Conservation (phyloP, 2,329 filamentous ascomycete genomes). For the Tolypocladium tropicale region DNA sequence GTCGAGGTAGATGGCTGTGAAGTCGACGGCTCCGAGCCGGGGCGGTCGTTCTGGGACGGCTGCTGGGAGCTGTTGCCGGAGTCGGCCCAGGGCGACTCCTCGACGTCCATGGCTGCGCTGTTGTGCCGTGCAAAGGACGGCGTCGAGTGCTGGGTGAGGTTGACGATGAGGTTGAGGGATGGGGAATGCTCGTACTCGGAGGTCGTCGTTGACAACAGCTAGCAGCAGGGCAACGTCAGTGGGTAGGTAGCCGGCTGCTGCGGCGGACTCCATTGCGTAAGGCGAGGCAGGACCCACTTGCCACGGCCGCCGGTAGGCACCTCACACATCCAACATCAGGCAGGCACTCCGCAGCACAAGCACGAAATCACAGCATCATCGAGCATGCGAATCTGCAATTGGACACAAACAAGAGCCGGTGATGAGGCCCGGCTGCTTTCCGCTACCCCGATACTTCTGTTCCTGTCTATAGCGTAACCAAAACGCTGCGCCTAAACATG, state of each 20-base stretch:
- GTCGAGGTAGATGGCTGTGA: slow-evolving; percentile 20
- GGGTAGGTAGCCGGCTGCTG: no score
- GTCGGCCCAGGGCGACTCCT: slow-evolving; percentile 46
- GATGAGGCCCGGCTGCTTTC: background rate
- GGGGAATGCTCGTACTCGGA: background rate
- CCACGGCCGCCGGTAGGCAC: background rate
- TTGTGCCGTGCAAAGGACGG: background rate
- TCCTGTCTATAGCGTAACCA: background rate
- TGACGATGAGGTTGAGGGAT: background rate
- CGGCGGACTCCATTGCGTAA: background rate
- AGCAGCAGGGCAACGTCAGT: background rate
- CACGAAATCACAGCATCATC: background rate
- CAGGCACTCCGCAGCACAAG: background rate
- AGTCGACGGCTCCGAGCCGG: slow-evolving; percentile 17
- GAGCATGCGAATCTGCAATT: background rate
- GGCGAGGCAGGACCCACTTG: background rate
- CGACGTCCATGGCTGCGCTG: slow-evolving; percentile 32
- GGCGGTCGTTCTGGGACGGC: slow-evolving; percentile 21
- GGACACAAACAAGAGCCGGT: background rate
- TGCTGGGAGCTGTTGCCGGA: slow-evolving; percentile 21
- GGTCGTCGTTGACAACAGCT: background rate
- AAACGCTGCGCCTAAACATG: background rate
- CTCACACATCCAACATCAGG: no score
- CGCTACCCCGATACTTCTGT: background rate
- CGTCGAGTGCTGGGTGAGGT: background rate